Percentiles rank a stretch among this genome's conserved stretches.
phyloP scores from a whole-genome alignment of 257 asterid species.

The Plectranthus barbatus region DNA sequence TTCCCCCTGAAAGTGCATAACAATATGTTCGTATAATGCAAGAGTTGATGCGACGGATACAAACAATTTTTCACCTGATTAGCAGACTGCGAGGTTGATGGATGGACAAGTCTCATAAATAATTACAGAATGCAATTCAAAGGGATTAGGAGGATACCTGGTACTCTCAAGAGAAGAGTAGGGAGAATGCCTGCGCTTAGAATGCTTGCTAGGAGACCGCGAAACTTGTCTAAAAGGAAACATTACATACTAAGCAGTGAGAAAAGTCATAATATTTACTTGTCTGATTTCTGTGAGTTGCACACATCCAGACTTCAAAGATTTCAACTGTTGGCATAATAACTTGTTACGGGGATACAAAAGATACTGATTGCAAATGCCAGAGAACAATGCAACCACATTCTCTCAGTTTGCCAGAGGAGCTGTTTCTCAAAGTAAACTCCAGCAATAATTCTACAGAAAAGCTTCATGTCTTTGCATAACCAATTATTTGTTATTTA shows the following conservation, averaged over 20 bases:
- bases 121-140: constrained; percentile 16
- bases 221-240: constrained; percentile 87
- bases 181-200: constrained; percentile 97
- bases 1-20: constrained; percentile 49
- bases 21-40: constrained; percentile 21
- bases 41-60: neutral
- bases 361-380: neutral
- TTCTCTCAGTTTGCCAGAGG: constrained; percentile 2
- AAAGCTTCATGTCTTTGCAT: constrained; percentile 7
- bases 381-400: constrained; percentile 6
- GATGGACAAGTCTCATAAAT: constrained; percentile 14
- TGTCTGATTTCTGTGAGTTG: constrained; percentile 27
- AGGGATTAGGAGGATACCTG: constrained; percentile 50
- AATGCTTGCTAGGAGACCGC: constrained; percentile 98
- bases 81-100: constrained; percentile 21
- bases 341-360: neutral
- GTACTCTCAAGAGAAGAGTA: constrained; percentile 81
- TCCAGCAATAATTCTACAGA: neutral
- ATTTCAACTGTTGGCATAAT: constrained; percentile 1
- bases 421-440: constrained; percentile 2
- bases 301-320: constrained; percentile 19
- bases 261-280: constrained; percentile 29
- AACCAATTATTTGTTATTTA: neutral
- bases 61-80: constrained; percentile 46
- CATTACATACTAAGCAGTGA: constrained; percentile 69